Conservation (phyloP, 345 rosid species). For the Citropsis articulata region DNA sequence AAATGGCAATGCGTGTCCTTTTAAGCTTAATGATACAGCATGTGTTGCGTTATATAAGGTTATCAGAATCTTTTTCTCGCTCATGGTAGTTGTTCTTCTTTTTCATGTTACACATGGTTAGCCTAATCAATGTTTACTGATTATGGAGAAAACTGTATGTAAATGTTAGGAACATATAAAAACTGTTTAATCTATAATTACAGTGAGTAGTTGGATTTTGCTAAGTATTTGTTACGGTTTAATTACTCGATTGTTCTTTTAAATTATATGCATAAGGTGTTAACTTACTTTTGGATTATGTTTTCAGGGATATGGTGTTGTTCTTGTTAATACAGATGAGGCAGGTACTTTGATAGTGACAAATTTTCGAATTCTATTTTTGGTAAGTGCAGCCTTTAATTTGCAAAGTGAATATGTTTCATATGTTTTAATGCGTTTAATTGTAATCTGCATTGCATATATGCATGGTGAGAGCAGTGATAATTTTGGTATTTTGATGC, state of each 20-base stretch:
- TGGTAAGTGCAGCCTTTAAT: conserved; percentile 49
- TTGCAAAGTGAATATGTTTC: neutral
- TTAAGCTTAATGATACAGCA: too few relatives aligned
- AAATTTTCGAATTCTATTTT: conserved; percentile 85
- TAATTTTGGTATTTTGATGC: neutral
- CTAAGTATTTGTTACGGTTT: neutral
- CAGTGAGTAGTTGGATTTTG: neutral
- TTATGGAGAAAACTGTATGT: neutral
- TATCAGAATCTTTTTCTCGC: too few relatives aligned
- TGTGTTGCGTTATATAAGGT: too few relatives aligned
- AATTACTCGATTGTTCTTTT: neutral
- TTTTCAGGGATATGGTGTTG: conserved; percentile 77
- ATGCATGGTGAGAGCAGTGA: neutral
- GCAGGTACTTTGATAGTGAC: conserved; percentile 87
- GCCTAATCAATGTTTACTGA: neutral
- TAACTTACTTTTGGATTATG: conserved; percentile 11
- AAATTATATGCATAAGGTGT: neutral
- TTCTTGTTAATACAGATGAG: conserved; percentile 76
- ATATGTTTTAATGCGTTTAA: neutral
- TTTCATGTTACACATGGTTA: neutral
- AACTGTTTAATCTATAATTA: neutral
- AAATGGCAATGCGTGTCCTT: too few relatives aligned
- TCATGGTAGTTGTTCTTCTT: too few relatives aligned
- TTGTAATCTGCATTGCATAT: conserved; percentile 11
- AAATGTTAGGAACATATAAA: neutral